Evolutionary conservation across 2,329 filamentous ascomycete genomes (phyloP).

Genomic region (Aspergillus fumigatiaffinis): DNA sequence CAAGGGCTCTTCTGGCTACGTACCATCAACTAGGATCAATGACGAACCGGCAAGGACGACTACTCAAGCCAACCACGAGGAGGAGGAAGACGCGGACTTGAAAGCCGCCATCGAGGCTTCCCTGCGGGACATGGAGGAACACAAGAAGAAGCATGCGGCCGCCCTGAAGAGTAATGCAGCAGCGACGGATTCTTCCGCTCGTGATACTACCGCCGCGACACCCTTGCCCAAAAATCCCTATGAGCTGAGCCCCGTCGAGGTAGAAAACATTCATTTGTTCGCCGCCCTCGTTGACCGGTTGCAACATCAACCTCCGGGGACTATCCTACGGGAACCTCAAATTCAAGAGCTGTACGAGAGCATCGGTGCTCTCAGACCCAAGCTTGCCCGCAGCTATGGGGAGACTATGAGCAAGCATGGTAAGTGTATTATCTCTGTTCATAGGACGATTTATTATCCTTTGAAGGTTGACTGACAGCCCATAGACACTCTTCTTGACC

Average conservation of each 20-base stretch:
- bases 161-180: constrained; percentile 72
- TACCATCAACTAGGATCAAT: constrained; percentile 56
- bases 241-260: constrained; percentile 87
- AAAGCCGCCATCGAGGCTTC: constrained; percentile 95
- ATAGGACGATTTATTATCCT: not conserved
- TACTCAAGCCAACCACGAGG: constrained; percentile 46
- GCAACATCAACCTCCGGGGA: constrained; percentile 91
- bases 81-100: constrained; percentile 88
- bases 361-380: constrained; percentile 87
- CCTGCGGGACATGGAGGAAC: constrained; percentile 93
- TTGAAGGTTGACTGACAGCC: constrained; percentile 15
- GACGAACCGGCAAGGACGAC: constrained; percentile 41
- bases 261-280: constrained; percentile 96
- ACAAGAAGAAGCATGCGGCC: constrained; percentile 86
- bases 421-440: constrained; percentile 41
- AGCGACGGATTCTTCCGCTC: constrained; percentile 48
- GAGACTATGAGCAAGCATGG: constrained; percentile 99
- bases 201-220: constrained; percentile 45
- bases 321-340: constrained; percentile 92
- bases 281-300: constrained; percentile 88
- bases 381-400: constrained; percentile 90
- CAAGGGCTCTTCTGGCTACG: constrained; percentile 66
- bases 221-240: constrained; percentile 83
- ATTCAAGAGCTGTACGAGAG: constrained; percentile 98
- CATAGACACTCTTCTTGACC: constrained; percentile 81